A percentile compares a stretch with the other conserved stretches of the same genome.
phyloP scores from a whole-genome alignment of 352 stramenopile species.

The Phytophthora cactorum region DNA sequence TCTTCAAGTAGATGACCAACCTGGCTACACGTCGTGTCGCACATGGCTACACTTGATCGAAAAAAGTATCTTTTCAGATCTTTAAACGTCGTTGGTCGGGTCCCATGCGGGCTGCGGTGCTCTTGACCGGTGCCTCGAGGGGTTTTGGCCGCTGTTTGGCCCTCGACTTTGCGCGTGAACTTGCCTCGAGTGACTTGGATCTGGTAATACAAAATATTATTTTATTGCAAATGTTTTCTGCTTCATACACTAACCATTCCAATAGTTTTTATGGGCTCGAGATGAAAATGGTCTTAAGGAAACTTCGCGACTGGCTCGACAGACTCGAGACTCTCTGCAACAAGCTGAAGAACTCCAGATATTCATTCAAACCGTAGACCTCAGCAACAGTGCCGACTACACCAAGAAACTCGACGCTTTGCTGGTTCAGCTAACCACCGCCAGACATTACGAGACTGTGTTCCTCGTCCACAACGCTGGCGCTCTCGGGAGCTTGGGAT shows the following conservation, averaged over 20 bases:
- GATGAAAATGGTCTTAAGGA: conserved; percentile 50
- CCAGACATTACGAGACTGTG: conserved; percentile 44
- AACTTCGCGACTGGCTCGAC: conserved; percentile 46
- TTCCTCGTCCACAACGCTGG: conserved; percentile 88
- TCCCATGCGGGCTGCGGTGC: conserved; percentile 44
- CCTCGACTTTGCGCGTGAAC: conserved; percentile 63
- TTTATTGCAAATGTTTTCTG: too few relatives aligned
- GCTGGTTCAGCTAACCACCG: conserved; percentile 30
- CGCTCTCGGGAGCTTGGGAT: conserved; percentile 68
- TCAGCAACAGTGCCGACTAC: conserved; percentile 51
- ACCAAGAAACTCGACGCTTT: conserved; percentile 49
- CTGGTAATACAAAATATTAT: conserved; percentile 37
- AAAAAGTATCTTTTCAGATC: conserved; percentile 11
- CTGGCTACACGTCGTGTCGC: conserved; percentile 12
- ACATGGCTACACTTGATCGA: neutral
- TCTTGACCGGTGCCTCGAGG: conserved; percentile 82
- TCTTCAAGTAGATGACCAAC: conserved; percentile 3
- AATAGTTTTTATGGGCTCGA: conserved; percentile 40
- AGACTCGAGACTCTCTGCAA: too few relatives aligned
- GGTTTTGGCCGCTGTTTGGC: conserved; percentile 78
- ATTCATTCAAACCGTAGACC: conserved; percentile 47
- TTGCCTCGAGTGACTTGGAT: conserved; percentile 41
- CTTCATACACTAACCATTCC: neutral
- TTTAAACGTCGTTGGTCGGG: neutral
- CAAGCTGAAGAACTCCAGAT: conserved; percentile 28